Evolutionary conservation across 2,329 filamentous ascomycete species (phyloP).

Genomic region (Trichoderma guizhouense): DNA sequence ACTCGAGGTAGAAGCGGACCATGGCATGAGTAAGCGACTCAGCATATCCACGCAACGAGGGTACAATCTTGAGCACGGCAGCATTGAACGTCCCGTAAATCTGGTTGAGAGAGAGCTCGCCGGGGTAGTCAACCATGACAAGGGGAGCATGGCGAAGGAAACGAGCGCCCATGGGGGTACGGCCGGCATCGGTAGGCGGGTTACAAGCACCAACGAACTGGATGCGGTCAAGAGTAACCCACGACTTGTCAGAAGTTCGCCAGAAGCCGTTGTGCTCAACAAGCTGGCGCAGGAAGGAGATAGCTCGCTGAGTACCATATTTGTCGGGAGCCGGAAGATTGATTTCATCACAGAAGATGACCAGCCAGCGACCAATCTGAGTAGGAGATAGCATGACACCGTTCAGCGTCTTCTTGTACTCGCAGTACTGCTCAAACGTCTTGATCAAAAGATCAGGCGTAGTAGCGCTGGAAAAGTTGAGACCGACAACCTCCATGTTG

Average conservation of each 20-base stretch:
- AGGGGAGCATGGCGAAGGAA: conserved; percentile 97
- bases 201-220: conserved; percentile 99
- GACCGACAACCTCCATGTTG: conserved; percentile 97
- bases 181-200: conserved; percentile 92
- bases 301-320: conserved; percentile 95
- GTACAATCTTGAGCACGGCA: conserved; percentile 94
- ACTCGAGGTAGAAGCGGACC: conserved; percentile 94
- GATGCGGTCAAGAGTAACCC: conserved; percentile 96
- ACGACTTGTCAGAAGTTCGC: conserved; percentile 94
- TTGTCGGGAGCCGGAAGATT: conserved; percentile 97
- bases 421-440: conserved; percentile 98
- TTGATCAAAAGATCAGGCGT: conserved; percentile 97
- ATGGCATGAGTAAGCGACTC: conserved; percentile 94
- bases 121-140: conserved; percentile 99
- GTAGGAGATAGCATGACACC: conserved; percentile 93
- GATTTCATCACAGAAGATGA: conserved; percentile 99
- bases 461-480: conserved; percentile 98
- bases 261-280: conserved; percentile 99
- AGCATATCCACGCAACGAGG: conserved; percentile 88
- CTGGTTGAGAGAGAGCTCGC: conserved; percentile 88
- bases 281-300: conserved; percentile 93
- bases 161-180: conserved; percentile 86
- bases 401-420: conserved; percentile 98
- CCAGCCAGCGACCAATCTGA: conserved; percentile 95
- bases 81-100: conserved; percentile 99